Base-by-base conservation (phyloP, 768 basidiomycete species). In the Kwoniella newhampshirensis region DNA sequence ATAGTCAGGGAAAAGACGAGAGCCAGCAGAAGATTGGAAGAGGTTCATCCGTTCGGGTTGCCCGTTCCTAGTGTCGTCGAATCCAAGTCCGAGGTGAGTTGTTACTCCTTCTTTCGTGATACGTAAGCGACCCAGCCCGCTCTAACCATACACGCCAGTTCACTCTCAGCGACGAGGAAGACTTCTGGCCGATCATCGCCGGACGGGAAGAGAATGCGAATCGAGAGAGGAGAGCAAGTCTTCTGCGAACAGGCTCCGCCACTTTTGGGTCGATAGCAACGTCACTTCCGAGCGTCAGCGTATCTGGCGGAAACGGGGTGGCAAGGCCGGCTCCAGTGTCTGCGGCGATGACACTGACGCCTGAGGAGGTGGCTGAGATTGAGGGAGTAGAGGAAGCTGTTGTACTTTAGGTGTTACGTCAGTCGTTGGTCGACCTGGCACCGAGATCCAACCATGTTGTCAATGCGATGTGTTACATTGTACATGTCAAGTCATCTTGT, bases 301-400 rank as follows among this genome's bases (percentile, higher is more conserved):
- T 13, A 13, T 13, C 6, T 32, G 18, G 21, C n/a, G 40, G 40
- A 8, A 18, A 7, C 7, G 40, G 6, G 8, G 40, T 42, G 17
- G 17, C 40, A 42, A 5, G 8, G 6, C 7, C 40, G 18, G 7
- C 32, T 18, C 35, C 25, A 21, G 23, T 44, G 20, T 47, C 32
- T 32, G 6, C 13, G 32, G 32, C 32, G 32, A 46, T 54, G 41
- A 57, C 32, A 32, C 32, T n/a, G n/a, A n/a, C 36, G 15, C 26
- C 56, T 15, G 65, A 70, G 21, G 68, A 70, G 21, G 58, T 59
- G 1, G 57, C 42, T 35, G 68, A 70, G 42, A 51, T 70, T 43
- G 50, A 54, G 28, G 68, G 65, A 23, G 68, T 70, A 4, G 68
- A 70, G 45, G 63, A 55, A 13, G 59, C 63, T 2, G 68, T 66